These are phyloP conservation scores for Penicillium frequentans DNA, from an alignment of 2,329 filamentous ascomycete species.

Conservation along the genomic window DNA sequence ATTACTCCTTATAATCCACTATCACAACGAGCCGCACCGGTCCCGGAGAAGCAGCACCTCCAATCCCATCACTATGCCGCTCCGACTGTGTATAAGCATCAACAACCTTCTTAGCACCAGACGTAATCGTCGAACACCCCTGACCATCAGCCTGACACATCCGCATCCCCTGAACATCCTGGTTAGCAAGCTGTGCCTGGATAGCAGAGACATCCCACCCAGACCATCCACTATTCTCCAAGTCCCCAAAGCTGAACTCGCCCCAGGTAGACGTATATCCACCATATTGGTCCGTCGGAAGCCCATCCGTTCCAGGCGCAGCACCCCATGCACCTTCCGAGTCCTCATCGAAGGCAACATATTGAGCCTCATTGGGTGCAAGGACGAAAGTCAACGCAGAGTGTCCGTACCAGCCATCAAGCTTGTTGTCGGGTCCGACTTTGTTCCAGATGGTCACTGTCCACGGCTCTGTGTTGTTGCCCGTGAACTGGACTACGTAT, in stretches of 20 bases:
- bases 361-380: conserved; percentile 30
- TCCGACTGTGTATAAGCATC: conserved; percentile 30
- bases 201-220: conserved; percentile 46
- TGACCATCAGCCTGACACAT: conserved; percentile 29
- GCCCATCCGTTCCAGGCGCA: conserved; percentile 20
- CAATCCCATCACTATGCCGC: conserved; percentile 34
- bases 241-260: conserved; percentile 39
- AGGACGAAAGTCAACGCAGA: conserved; percentile 34
- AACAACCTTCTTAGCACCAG: conserved; percentile 20
- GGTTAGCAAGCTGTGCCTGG: conserved; percentile 31
- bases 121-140: conserved; percentile 31
- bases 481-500: conserved; percentile 37
- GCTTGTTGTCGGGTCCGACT: conserved; percentile 32
- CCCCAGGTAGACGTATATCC: conserved; percentile 40
- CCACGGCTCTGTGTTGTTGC: conserved; percentile 32
- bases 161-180: conserved; percentile 35
- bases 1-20: conserved; percentile 27
- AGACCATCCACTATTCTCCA: conserved; percentile 35
- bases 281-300: conserved; percentile 33
- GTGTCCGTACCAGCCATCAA: conserved; percentile 40
- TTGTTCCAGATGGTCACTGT: conserved; percentile 43
- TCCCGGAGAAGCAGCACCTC: conserved; percentile 31
- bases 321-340: conserved; percentile 40
- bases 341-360: conserved; percentile 41
- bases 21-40: conserved; percentile 30